Base-by-base conservation (phyloP, 495 filamentous ascomycete species). In the Penicillium nucicola region DNA sequence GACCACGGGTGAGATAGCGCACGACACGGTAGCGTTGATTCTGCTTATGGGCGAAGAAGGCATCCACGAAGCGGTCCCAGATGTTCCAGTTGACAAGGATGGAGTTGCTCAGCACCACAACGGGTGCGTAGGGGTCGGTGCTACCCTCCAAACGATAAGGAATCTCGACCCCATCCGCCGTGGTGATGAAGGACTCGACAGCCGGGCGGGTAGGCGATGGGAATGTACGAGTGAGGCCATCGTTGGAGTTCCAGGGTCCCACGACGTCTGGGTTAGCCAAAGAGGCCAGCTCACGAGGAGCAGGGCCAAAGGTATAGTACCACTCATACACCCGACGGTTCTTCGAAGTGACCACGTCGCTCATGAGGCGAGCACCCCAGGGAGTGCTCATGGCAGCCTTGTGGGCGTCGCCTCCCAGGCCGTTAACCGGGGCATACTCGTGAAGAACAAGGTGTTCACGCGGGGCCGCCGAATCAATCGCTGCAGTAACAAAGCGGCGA, bases 221-320 rank as follows among this genome's bases (percentile, higher is more conserved):
- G 36, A 70, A 52, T 0, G 82, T 85, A 45, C 59, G 74, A 4
- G 76, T 77, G 45, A 77, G 71, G 0, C 67, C 68, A 20, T 86
- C 81, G 42, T 75, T 76, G 30, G 82, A 85, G 4, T 72, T 67
- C 61, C 74, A 76, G 50, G 60, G 77, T 50, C 52, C 67, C 38
- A 52, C 64, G 19, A 65, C 65, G 31, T 70, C 65, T 5, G 64
- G 48, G 3, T 59, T 62, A 11, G 70, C 57, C 18, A 80, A 52
- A 9, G 75, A 75, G 4, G 71, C 51, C 15, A 91, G 70, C 45
- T 90, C 83, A n/a, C 87, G 74, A 7, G 86, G 83, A 0, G 79
- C 86, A 0, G 86, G 80, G 0, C 86, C 86, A 57, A 93, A 91
- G 33, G 85, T 85, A 68, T 90, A 90, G 59, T 88, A 85, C 57